These are phyloP conservation scores for Xeromyces bisporus DNA, from an alignment of 495 filamentous ascomycete species.

Conservation along the genomic window DNA sequence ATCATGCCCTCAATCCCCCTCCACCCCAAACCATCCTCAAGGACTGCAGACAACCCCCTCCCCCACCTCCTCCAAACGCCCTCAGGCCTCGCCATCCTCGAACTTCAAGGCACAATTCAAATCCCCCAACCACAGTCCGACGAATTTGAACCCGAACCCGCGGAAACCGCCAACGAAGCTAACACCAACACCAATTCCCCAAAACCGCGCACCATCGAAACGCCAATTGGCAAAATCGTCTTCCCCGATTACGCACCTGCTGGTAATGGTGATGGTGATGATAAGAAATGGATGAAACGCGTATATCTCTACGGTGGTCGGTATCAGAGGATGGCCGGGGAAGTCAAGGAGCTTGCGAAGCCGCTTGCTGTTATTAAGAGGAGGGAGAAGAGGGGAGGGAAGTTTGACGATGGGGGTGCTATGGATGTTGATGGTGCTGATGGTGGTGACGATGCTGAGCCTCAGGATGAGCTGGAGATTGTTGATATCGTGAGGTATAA, in stretches of 20 bases:
- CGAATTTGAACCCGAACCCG: too few species aligned
- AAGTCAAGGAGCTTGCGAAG: slow-evolving; percentile 68
- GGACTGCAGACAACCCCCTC: slow-evolving; percentile 38
- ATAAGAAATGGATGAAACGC: slow-evolving; percentile 67
- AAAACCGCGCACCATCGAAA: slow-evolving; percentile 18
- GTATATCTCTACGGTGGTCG: slow-evolving; percentile 77
- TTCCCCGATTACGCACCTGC: slow-evolving; percentile 56
- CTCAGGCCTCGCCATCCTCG: slow-evolving; percentile 54
- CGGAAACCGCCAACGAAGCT: slow-evolving; percentile 8
- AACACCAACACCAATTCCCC: slow-evolving; percentile 2
- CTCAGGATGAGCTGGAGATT: slow-evolving; percentile 52
- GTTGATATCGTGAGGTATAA: slow-evolving; percentile 82
- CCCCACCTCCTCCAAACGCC: slow-evolving; percentile 77
- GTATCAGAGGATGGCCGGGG: slow-evolving; percentile 78
- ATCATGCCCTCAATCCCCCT: slow-evolving; percentile 31
- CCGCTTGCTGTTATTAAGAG: slow-evolving; percentile 62
- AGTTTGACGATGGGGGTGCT: slow-evolving; percentile 7
- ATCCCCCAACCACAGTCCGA: slow-evolving; percentile 11
- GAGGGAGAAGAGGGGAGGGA: slow-evolving; percentile 13
- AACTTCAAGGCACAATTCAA: slow-evolving; percentile 81
- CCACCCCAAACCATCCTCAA: slow-evolving; percentile 9
- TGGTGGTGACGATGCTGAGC: slow-evolving; percentile 3
- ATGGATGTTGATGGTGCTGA: slow-evolving; percentile 1
- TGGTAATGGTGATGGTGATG: slow-evolving; percentile 22
- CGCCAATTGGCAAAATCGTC: slow-evolving; percentile 52